Evolutionary conservation across 805 yeast species (phyloP), one percentile per base, ranked within the genome.

Genomic region (Saccharomycopsis fodiens): DNA sequence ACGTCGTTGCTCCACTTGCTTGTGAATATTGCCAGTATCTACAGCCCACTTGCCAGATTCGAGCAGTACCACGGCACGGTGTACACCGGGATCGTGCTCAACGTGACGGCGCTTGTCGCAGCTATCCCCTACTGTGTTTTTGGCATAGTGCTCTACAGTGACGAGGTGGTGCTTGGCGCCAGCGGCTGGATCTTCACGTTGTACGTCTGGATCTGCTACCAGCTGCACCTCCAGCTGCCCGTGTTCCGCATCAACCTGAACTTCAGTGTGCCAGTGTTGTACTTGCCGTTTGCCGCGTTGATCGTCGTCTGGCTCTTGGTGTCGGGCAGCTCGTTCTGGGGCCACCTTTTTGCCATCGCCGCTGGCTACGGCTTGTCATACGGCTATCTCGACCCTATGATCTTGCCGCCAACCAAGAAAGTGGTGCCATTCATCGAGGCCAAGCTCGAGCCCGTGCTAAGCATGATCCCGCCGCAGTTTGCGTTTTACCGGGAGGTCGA

Each of bases 1-100:
- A 55, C 66, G n/a, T 70, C 74, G 19, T 52, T 76, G 19, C 50
- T 79, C 42, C 95, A 86, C 59, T 64, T 87, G 59, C 39, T 73
- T 3, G 62, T 82, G 55, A 86, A 85, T 55, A 47, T 76, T 6
- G 49, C 76, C 32, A 72, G 82, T 1, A 58, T 87, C 38, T 66
- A 73, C 47, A 73, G 82, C 0, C 78, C 84, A 17, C 60, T 86
- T 55, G 67, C 80, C 10, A 67, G 69, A 42, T 87, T 80, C 61
- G 96, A 87, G 66, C 65, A 70, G 46, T 59, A 63, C 19, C 82
- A 85, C 56, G 97, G 96, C 4, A 86, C 97, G 0, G 82, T 87
- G 2, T 77, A 85, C 61, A 83, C 95, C 3, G 96, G 94, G 3
- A 68, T 88, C 39, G 79, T 87, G 13, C 66, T 88, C 46, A 87